Conservation (phyloP, 164 flowering plant species). For the Magnolia kwangsiensis region DNA sequence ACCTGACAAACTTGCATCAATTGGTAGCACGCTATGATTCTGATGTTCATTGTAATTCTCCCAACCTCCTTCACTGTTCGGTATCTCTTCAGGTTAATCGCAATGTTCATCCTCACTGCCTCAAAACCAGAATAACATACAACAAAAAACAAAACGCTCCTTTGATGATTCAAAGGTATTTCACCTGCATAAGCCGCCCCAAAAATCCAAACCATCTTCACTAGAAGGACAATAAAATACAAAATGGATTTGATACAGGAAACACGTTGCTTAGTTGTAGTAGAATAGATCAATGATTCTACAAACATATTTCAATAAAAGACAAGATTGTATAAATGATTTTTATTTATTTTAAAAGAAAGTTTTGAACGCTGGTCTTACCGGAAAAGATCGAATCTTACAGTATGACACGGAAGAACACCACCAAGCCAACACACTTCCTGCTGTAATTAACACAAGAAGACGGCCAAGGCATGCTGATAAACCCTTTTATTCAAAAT, state of each 20-base stretch:
- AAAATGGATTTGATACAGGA: neutral
- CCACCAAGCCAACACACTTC: constrained; percentile 18
- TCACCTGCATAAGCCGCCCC: constrained; percentile 25
- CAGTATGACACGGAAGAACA: constrained; percentile 28
- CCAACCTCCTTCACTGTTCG: constrained; percentile 48
- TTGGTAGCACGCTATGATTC: constrained; percentile 52
- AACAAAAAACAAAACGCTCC: neutral
- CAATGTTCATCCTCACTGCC: constrained; percentile 67
- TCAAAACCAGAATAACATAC: constrained; percentile 18
- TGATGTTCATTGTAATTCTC: constrained; percentile 57
- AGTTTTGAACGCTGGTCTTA: neutral
- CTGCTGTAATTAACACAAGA: constrained; percentile 16
- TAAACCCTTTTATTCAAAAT: constrained; percentile 3
- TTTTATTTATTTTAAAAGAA: no score
- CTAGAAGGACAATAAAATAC: neutral
- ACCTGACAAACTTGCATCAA: constrained; percentile 81
- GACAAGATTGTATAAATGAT: no score
- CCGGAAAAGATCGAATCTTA: constrained; percentile 13
- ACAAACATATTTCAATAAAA: neutral
- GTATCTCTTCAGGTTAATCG: constrained; percentile 39
- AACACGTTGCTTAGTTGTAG: neutral
- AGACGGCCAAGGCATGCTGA: constrained; percentile 20
- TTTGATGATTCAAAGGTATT: constrained; percentile 1
- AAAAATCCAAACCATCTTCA: neutral
- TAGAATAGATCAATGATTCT: neutral